Base-by-base conservation (phyloP, 352 stramenopile species). In the Pythium diclinum region DNA sequence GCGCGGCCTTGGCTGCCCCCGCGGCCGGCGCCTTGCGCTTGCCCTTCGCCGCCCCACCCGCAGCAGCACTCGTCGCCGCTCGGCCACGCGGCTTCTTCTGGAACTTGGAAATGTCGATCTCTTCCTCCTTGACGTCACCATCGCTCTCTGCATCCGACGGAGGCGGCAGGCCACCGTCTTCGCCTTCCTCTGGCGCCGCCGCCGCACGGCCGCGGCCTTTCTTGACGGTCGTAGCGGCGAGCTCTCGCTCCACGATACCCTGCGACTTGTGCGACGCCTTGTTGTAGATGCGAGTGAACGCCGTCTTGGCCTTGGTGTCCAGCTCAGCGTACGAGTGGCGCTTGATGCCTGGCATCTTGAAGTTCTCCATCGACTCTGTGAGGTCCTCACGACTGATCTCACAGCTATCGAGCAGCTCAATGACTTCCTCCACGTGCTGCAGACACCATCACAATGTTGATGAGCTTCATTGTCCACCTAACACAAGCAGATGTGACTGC, bases 381-480 rank as follows among this genome's bases (percentile, higher is more conserved):
- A 99, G 67, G 73, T 99, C 97, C 71, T 99, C 97, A 46, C 96
- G 90, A 54, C 83, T 96, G 56, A 99, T 90, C 49, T 98, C 97
- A 70, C 98, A 99, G 49, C 93, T 83, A 69, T 99, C 96, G 66
- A 99, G 91, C 33, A 99, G 76, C 17, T 87, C 78, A 58, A 99
- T 98, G 47, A 96, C 90, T 60, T 97, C 87, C 6, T 88, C 67
- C 23, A 97, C 79, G 46, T 93, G 85, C 77, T 92, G 48, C 8
- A 68, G 3, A 56, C 16, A 40, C 17, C 33, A 47, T 23, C 3
- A 47, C 6, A 3, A 23, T n/a, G 14, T 3, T n/a, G 2, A 16
- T 47, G 40, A 47, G 40, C 40, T 17, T 42, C 11, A 17, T 42
- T 10, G 5, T 42, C 25, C 36, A 42, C 36, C 9, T 42, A 3